Percentiles rank a stretch among this genome's conserved stretches.
Evolutionary conservation across 257 asterid genomes (phyloP).

Genomic region (Anisodus tanguticus): DNA sequence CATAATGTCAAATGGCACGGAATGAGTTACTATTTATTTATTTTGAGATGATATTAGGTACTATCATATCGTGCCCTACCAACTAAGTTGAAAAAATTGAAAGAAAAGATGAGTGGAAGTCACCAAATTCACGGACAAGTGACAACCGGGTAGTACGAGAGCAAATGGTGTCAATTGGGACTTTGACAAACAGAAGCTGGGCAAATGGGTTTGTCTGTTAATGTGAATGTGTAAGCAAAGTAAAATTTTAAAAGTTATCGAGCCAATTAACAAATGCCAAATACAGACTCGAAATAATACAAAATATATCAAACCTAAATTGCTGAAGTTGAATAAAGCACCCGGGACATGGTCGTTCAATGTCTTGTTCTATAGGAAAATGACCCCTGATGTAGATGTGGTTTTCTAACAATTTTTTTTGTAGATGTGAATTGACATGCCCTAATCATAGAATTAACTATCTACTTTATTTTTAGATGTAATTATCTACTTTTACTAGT

Average conservation of each 20-base stretch:
- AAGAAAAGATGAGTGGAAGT: not conserved
- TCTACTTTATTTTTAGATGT: not conserved
- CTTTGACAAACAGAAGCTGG: not conserved
- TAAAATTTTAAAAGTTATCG: not conserved
- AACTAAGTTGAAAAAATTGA: not conserved
- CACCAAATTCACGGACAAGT: conserved; percentile 4
- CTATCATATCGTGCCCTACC: conserved; percentile 3
- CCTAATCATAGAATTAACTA: not conserved
- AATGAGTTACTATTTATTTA: not conserved
- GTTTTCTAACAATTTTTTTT: not conserved
- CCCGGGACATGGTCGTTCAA: not conserved
- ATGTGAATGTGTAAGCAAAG: not conserved
- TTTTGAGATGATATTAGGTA: not conserved
- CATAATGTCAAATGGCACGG: not conserved
- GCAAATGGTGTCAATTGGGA: not conserved
- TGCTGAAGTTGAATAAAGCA: not conserved
- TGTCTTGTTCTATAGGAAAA: not conserved
- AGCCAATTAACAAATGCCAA: not conserved
- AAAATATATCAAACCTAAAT: not conserved
- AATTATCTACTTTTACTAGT: not conserved
- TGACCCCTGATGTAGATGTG: not conserved
- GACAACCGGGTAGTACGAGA: not conserved
- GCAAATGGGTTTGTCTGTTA: not conserved
- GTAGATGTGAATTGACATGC: not conserved
- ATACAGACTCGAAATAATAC: not conserved